Evolutionary conservation across 2,329 filamentous ascomycete genomes (phyloP).

Genomic region (Arthrocladium fulminans): DNA sequence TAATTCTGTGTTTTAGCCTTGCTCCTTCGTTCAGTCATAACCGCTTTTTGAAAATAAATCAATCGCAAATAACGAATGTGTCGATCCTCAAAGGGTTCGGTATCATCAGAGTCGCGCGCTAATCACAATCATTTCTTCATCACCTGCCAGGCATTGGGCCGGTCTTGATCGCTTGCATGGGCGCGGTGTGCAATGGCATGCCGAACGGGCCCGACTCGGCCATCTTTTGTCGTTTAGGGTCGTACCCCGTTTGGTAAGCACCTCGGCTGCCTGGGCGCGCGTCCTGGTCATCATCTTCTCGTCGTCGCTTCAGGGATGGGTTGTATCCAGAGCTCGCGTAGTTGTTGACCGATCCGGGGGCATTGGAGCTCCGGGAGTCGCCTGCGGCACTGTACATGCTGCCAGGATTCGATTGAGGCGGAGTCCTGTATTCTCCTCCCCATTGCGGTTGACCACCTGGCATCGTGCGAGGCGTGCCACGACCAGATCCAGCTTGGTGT

Average conservation of each 20-base stretch:
- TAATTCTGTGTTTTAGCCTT: conserved; percentile 3
- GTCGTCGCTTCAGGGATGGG: conserved; percentile 52
- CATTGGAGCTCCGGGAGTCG: conserved; percentile 64
- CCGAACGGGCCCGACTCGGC: conserved; percentile 47
- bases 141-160: conserved; percentile 16
- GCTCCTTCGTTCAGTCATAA: conserved; percentile 7
- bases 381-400: conserved; percentile 85
- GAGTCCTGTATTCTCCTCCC: conserved; percentile 61
- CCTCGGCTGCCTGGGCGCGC: conserved; percentile 53
- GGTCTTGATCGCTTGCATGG: conserved; percentile 37
- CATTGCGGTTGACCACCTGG: conserved; percentile 66
- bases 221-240: conserved; percentile 71
- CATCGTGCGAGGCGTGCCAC: conserved; percentile 76
- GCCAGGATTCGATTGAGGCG: conserved; percentile 65
- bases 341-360: conserved; percentile 56
- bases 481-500: conserved; percentile 71
- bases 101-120: conserved; percentile 10
- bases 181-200: conserved; percentile 33
- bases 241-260: conserved; percentile 46
- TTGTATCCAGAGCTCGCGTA: conserved; percentile 64
- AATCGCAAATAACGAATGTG: conserved; percentile 7
- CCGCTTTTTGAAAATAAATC: conserved; percentile 3
- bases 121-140: conserved; percentile 5
- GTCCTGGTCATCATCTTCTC: conserved; percentile 57
- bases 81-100: conserved; percentile 15